Conservation (phyloP, 2,329 filamentous ascomycete genomes). For the Fusarium coffeatum region DNA sequence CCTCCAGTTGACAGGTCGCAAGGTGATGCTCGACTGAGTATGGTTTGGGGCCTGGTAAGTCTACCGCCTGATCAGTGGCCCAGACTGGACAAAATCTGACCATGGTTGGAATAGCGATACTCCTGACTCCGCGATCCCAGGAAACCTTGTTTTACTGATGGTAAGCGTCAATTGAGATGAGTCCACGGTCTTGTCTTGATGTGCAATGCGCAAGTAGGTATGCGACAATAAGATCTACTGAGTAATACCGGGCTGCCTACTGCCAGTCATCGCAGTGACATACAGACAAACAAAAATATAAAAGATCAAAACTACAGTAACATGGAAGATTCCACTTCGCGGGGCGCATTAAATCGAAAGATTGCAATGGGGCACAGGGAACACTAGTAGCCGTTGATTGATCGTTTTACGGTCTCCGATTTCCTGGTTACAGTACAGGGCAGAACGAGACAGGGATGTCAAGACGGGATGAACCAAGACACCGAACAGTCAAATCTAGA, state of each 20-base stretch:
- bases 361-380: background rate
- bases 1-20: background rate
- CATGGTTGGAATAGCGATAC: background rate
- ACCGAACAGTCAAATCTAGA: background rate
- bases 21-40: background rate
- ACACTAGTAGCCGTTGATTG: background rate
- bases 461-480: background rate
- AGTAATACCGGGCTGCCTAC: too few species aligned
- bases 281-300: background rate
- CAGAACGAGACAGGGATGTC: background rate
- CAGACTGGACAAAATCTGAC: background rate
- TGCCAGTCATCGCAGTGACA: background rate
- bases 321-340: background rate
- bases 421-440: background rate
- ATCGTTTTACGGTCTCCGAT: background rate
- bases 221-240: background rate
- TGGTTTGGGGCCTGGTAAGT: background rate
- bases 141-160: background rate
- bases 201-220: background rate
- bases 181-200: fast-evolving
- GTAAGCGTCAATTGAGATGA: background rate
- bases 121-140: background rate
- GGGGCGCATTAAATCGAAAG: background rate
- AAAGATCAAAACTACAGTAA: background rate
- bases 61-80: background rate